phyloP scores from a whole-genome alignment of 2,329 filamentous ascomycete species.

The Rhynchosporium agropyri region DNA sequence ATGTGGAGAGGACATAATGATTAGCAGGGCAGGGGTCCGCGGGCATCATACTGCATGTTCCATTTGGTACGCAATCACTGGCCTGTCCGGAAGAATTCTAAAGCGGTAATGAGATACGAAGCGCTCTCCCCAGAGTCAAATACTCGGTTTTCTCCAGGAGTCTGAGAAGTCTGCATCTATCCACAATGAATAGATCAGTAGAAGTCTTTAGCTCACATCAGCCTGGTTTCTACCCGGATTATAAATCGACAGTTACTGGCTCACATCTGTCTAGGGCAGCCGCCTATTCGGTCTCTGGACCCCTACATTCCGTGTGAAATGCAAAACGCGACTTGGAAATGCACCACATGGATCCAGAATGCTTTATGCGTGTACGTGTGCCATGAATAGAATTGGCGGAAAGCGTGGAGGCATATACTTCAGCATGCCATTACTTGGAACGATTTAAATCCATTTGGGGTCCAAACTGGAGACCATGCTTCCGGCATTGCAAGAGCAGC shows the following conservation, averaged over 20 bases:
- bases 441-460: not conserved
- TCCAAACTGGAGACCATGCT: not conserved
- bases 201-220: constrained; percentile 5
- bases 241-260: constrained; percentile 4
- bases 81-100: constrained; percentile 20
- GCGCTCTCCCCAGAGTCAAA: not conserved
- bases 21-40: constrained; percentile 7
- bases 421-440: not conserved
- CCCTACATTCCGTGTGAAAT: constrained; percentile 8
- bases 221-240: constrained; percentile 4
- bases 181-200: not conserved
- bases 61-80: constrained; percentile 1
- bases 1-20: constrained; percentile 17
- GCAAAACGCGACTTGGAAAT: constrained; percentile 4
- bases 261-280: not conserved
- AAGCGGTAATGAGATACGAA: constrained; percentile 22
- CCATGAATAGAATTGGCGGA: not conserved
- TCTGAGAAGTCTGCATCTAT: too few species aligned
- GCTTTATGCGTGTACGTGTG: constrained; percentile 4
- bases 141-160: not conserved
- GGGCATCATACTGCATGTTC: constrained; percentile 9
- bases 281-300: constrained; percentile 8
- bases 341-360: not conserved
- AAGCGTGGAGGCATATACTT: constrained; percentile 16
- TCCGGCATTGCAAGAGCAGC: too few species aligned